Percentiles rank a stretch among this genome's conserved stretches.
phyloP scores from a whole-genome alignment of 768 basidiomycete species.

The Russula sp. region DNA sequence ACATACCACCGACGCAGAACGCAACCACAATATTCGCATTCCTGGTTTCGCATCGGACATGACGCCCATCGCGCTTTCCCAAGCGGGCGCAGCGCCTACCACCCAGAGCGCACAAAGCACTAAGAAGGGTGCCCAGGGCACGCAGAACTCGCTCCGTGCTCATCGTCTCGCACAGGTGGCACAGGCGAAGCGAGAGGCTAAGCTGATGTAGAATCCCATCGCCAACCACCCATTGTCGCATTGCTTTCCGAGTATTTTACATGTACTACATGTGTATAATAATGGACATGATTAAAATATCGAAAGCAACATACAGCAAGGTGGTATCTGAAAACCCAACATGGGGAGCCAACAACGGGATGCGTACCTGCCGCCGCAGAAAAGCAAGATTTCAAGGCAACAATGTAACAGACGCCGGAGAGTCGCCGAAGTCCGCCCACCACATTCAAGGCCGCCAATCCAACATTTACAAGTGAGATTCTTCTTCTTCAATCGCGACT shows the following conservation, averaged over 20 bases:
- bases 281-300: constrained; percentile 4
- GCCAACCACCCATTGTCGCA: constrained; percentile 1
- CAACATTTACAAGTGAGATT: too few species aligned
- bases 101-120: constrained; percentile 46
- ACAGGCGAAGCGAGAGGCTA: constrained; percentile 79
- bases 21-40: constrained; percentile 92
- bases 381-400: too few species aligned
- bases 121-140: constrained; percentile 62
- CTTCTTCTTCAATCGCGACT: too few species aligned
- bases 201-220: constrained; percentile 52
- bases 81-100: constrained; percentile 52
- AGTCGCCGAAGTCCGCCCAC: constrained; percentile 60
- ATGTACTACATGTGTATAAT: constrained; percentile 22
- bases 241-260: constrained; percentile 18
- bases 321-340: too few species aligned
- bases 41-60: constrained; percentile 94
- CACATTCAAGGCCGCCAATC: constrained; percentile 25
- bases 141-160: constrained; percentile 63
- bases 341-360: too few species aligned
- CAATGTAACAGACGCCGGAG: too few species aligned
- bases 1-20: constrained; percentile 52
- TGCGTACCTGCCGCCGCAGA: too few species aligned
- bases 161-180: constrained; percentile 77
- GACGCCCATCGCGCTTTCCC: constrained; percentile 41
- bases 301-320: too few species aligned